Conservation (phyloP, 192 early-diverging fungal genomes). For the Gaertneriomyces semiglobifer region DNA sequence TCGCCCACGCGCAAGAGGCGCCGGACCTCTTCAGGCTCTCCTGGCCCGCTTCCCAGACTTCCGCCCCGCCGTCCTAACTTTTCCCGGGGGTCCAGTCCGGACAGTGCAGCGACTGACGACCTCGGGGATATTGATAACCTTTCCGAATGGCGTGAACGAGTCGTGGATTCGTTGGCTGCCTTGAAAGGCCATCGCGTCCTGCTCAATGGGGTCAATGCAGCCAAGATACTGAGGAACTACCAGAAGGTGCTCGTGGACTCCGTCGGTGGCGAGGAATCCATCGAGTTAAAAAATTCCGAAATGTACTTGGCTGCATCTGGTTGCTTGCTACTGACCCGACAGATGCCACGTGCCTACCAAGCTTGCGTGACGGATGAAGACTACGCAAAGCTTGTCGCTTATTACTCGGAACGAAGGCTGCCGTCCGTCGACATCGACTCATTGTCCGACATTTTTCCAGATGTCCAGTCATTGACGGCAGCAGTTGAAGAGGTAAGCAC, state of each 20-base stretch:
- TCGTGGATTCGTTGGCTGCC: no score
- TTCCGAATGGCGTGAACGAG: no score
- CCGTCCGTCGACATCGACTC: background rate
- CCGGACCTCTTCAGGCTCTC: no score
- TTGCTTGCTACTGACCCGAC: background rate
- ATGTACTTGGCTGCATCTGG: background rate
- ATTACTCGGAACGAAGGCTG: background rate
- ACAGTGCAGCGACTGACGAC: no score
- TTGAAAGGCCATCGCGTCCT: background rate
- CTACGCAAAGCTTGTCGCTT: background rate
- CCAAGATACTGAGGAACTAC: background rate
- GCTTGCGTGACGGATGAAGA: background rate
- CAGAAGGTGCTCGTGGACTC: background rate
- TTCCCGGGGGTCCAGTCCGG: no score
- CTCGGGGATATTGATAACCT: no score
- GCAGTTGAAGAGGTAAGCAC: background rate
- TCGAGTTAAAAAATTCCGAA: background rate
- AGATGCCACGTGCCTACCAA: background rate
- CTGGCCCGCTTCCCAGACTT: no score
- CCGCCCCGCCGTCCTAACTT: no score
- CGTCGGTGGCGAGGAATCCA: background rate
- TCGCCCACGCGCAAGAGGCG: no score
- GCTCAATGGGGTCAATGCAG: conserved; percentile 1
- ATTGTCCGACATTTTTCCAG: background rate
- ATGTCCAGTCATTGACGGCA: background rate